phyloP scores from a whole-genome alignment of 192 early-diverging fungal species.

The Powellomyces hirtus region DNA sequence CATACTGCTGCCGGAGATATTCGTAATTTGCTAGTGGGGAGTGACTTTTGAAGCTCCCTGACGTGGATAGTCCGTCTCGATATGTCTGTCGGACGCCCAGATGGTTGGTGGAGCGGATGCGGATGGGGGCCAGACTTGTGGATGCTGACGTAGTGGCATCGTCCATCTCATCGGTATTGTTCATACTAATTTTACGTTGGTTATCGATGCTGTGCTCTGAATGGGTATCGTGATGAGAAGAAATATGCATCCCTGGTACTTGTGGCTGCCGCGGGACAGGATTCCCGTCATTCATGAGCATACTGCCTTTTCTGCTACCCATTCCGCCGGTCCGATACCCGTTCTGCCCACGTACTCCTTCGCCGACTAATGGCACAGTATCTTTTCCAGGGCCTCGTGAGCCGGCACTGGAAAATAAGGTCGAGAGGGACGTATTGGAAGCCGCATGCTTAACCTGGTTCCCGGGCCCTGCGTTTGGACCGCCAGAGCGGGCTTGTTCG shows the following conservation, averaged over 20 bases:
- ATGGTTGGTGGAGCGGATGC: slow-evolving; percentile 4
- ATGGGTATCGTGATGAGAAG: neutral
- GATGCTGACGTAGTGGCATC: neutral
- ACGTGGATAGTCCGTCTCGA: slow-evolving; percentile 16
- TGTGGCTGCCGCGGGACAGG: neutral
- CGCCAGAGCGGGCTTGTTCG: slow-evolving; percentile 9
- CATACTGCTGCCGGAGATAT: slow-evolving; percentile 15
- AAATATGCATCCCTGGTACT: neutral
- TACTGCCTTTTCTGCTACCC: slow-evolving; percentile 7
- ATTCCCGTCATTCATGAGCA: neutral
- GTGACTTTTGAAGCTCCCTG: slow-evolving; percentile 26
- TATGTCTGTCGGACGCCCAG: neutral
- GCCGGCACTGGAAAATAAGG: neutral
- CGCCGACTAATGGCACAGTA: neutral
- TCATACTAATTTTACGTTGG: neutral
- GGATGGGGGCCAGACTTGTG: slow-evolving; percentile 20
- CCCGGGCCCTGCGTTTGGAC: neutral
- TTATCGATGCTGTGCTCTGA: neutral
- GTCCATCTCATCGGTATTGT: neutral
- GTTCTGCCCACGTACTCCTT: neutral
- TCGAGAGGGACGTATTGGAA: neutral
- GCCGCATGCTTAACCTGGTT: neutral
- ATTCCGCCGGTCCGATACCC: neutral
- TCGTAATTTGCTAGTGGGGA: slow-evolving; percentile 22
- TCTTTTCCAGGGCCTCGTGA: neutral